Evolutionary conservation across 306 rosid species (phyloP).

Genomic region (Prunus mira): DNA sequence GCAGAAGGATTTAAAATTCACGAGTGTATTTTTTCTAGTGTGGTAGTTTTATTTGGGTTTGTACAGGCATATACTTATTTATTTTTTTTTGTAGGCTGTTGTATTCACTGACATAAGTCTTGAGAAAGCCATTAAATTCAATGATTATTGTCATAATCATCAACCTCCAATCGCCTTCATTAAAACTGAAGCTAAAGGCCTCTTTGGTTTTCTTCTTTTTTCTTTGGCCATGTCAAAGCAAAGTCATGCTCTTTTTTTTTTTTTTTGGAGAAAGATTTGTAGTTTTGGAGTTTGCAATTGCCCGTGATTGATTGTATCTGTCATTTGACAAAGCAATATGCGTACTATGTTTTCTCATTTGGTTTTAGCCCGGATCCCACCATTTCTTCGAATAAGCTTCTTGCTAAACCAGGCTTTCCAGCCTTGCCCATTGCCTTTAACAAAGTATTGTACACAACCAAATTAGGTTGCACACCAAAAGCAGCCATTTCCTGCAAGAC

Average conservation of each 20-base stretch:
- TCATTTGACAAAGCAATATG: neutral
- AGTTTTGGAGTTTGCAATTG: slow-evolving; percentile 15
- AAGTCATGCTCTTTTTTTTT: neutral
- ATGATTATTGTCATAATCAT: slow-evolving; percentile 78
- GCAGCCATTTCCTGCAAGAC: slow-evolving; percentile 86
- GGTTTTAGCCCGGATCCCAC: slow-evolving; percentile 65
- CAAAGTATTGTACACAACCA: slow-evolving; percentile 86
- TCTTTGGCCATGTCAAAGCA: neutral
- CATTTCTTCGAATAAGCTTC: slow-evolving; percentile 86
- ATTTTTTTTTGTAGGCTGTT: slow-evolving; percentile 63
- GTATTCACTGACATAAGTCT: slow-evolving; percentile 68
- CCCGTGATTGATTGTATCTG: slow-evolving; percentile 7
- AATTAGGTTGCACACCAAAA: slow-evolving; percentile 67
- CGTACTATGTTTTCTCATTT: slow-evolving; percentile 56
- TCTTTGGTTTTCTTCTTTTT: slow-evolving; percentile 51
- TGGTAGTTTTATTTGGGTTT: slow-evolving; percentile 6
- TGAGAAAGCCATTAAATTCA: slow-evolving; percentile 66
- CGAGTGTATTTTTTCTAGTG: neutral
- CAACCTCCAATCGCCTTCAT: slow-evolving; percentile 88
- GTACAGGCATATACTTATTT: neutral
- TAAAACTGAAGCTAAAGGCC: slow-evolving; percentile 90
- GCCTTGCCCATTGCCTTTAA: slow-evolving; percentile 95
- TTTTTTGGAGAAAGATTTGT: neutral
- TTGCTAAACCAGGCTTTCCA: slow-evolving; percentile 86
- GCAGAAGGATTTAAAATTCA: neutral